Percentiles rank a stretch among this genome's conserved stretches.
These are phyloP conservation scores for Hypsizygus ulmarius DNA, from an alignment of 1,284 basidiomycete genomes.

Conservation along the genomic window DNA sequence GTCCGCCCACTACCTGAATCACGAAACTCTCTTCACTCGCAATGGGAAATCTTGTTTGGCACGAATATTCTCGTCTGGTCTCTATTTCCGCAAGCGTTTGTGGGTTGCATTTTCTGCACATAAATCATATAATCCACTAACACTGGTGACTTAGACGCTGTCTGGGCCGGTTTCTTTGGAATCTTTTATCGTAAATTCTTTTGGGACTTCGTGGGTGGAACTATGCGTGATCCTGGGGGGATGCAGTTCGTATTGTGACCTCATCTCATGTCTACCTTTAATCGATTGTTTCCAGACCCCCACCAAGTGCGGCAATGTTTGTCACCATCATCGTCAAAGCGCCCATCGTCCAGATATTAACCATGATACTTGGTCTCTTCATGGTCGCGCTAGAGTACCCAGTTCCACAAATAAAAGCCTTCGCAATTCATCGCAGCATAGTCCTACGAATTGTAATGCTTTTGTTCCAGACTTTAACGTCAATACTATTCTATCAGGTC, in stretches of 20 bases:
- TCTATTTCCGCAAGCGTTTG: conserved; percentile 72
- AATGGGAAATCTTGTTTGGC: conserved; percentile 85
- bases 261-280: conserved; percentile 3
- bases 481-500: conserved; percentile 78
- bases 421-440: conserved; percentile 63
- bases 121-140: conserved; percentile 6
- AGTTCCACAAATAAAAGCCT: conserved; percentile 52
- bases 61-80: conserved; percentile 73
- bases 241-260: conserved; percentile 59
- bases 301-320: conserved; percentile 60
- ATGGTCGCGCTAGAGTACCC: conserved; percentile 71
- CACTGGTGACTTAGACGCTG: conserved; percentile 50
- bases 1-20: conserved; percentile 16
- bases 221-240: conserved; percentile 71
- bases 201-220: conserved; percentile 80
- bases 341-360: conserved; percentile 68
- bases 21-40: conserved; percentile 14
- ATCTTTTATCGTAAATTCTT: conserved; percentile 87
- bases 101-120: conserved; percentile 41
- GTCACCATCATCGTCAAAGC: conserved; percentile 69
- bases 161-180: conserved; percentile 79
- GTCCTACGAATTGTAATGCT: conserved; percentile 62
- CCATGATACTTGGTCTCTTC: conserved; percentile 55
- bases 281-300: conserved; percentile 48
- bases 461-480: conserved; percentile 61